Base-by-base conservation (phyloP, 2,329 filamentous ascomycete species). In the Fusarium armeniacum region DNA sequence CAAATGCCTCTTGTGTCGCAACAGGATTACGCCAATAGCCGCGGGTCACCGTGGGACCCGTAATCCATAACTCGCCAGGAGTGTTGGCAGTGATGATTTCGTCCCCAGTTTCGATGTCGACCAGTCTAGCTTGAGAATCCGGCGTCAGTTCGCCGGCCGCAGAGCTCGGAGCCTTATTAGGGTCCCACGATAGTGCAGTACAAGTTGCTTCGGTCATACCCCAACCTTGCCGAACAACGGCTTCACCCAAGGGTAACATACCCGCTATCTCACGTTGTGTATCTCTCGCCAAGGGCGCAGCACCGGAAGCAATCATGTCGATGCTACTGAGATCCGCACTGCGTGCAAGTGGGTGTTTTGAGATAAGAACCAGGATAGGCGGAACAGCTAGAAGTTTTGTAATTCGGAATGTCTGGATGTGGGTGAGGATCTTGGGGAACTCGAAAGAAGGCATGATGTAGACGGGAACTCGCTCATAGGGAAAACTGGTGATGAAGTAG, bases 141-240 rank as follows among this genome's bases (percentile, higher is more conserved):
- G 74, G 73, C 43, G 74, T 87, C 88, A 75, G 56, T 58, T 73
- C 75, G 35, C 75, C 75, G 20, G 74, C 72, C 18, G 75, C 75
- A 43, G 72, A 60, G 36, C 71, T 76, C 18, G 67, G 64, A 10
- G 68, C 53, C 44, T 68, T 66, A 75, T 94, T 95, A 22, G 93
- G 85, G 67, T 91, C 84, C 85, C 89, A 94, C 9, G 84, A 84
- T 15, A 92, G 84, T 20, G 87, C 83, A 1, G 90, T 89, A 77
- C 93, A 95, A 1, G 93, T 96, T 4, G 86, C 81, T 77, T 96
- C 93, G 2, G 93, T 96, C 93, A 97, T 95, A 7, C 93, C 93
- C 91, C 92, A 97, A 6, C 92, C 93, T 78, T 95, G 93, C 75
- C 82, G 81, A 15, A 85, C 68, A 4, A 69, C 55, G 10, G 85